phyloP scores from a whole-genome alignment of 2,329 filamentous ascomycete species.

The Diaporthe eres region DNA sequence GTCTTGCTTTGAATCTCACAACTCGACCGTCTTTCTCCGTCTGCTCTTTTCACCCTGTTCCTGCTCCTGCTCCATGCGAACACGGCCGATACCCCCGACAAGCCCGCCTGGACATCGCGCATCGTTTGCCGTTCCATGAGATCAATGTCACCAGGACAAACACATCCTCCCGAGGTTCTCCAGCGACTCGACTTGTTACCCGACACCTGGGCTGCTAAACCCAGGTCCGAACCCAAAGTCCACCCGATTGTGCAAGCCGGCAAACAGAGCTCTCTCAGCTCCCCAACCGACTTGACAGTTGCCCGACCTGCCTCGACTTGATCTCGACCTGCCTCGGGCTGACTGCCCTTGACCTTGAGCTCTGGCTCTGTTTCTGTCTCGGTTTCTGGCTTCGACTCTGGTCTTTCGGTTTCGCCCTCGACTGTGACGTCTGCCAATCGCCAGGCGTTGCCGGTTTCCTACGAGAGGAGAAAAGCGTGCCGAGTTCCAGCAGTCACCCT shows the following conservation, averaged over 20 bases:
- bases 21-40: not conserved
- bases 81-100: slow-evolving; percentile 13
- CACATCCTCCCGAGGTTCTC: not conserved
- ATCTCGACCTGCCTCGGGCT: not conserved
- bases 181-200: not conserved
- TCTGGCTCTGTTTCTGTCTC: not conserved
- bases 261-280: not conserved
- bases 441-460: not conserved
- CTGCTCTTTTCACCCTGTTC: not conserved
- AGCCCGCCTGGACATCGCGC: not conserved
- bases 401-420: not conserved
- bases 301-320: not conserved
- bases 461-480: not conserved
- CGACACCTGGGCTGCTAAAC: not conserved
- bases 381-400: not conserved
- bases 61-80: not conserved
- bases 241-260: not conserved
- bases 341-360: not conserved
- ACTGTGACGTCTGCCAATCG: not conserved
- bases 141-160: slow-evolving; percentile 13
- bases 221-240: not conserved
- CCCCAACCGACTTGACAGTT: not conserved
- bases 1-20: not conserved
- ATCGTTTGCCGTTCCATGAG: not conserved
- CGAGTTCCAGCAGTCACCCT: not conserved